phyloP scores from a whole-genome alignment of 83 land plant genomes.

The Picea abies region DNA sequence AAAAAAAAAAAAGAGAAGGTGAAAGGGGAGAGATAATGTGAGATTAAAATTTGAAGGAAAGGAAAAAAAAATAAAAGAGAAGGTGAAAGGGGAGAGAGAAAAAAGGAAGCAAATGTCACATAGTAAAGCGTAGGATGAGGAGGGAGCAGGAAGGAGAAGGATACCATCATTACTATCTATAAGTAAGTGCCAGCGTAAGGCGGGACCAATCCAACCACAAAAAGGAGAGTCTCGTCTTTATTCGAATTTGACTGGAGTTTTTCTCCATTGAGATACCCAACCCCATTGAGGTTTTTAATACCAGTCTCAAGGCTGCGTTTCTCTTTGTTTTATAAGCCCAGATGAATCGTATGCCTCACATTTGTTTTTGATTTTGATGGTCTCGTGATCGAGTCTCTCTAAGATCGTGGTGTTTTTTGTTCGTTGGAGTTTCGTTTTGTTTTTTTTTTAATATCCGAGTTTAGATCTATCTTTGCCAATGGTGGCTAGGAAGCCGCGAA shows the following conservation, averaged over 20 bases:
- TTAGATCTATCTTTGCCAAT: conserved; percentile 22
- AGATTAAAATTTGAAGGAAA: neutral
- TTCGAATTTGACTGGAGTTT: conserved; percentile 20
- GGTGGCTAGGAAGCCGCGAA: conserved; percentile 68
- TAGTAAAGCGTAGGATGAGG: neutral
- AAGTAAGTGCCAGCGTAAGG: conserved; percentile 12
- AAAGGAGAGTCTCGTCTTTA: conserved; percentile 23
- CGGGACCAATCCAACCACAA: conserved; percentile 10
- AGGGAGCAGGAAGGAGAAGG: neutral
- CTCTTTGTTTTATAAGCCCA: too few relatives aligned
- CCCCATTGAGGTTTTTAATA: neutral
- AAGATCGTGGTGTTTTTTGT: too few relatives aligned
- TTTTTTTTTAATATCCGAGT: too few relatives aligned
- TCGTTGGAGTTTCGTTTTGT: too few relatives aligned
- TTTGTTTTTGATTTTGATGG: too few relatives aligned
- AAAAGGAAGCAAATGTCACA: neutral
- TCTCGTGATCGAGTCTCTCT: too few relatives aligned
- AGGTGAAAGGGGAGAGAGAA: neutral
- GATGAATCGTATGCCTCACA: too few relatives aligned
- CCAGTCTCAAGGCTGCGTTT: neutral
- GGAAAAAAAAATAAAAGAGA: neutral
- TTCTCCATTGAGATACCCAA: too few relatives aligned
- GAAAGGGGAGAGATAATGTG: too few relatives aligned
- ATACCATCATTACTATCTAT: conserved; percentile 12
- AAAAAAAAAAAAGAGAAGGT: too few relatives aligned